phyloP scores from a whole-genome alignment of 2,329 filamentous ascomycete genomes.

The Ophiostoma perfectum region DNA sequence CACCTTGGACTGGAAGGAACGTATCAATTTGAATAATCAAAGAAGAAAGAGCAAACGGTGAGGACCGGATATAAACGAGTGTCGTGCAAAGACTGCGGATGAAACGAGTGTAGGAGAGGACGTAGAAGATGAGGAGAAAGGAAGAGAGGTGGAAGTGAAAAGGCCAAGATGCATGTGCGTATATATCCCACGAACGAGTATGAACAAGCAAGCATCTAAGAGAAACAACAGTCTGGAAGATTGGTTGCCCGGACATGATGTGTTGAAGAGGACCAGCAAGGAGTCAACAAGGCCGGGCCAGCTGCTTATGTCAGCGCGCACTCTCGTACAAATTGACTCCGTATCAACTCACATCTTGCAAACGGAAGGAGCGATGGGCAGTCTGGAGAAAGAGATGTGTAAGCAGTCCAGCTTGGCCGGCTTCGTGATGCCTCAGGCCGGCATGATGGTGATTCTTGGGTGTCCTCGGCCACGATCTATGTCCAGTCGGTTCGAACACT shows the following conservation, averaged over 20 bases:
- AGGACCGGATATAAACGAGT: neutral
- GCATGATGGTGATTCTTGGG: too few relatives aligned
- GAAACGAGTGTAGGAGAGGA: neutral
- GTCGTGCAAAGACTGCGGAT: neutral
- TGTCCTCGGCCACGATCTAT: too few relatives aligned
- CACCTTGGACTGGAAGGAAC: neutral
- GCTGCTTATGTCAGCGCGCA: conserved; percentile 2
- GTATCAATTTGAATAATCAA: neutral
- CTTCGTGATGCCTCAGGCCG: neutral
- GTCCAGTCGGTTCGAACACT: too few relatives aligned
- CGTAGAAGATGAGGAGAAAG: neutral
- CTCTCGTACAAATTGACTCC: neutral
- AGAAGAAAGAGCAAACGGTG: neutral
- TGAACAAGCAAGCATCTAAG: neutral
- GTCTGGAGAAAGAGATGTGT: neutral
- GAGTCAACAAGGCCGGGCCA: neutral
- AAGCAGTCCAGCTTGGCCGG: neutral
- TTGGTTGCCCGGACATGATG: neutral
- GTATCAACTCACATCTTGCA: neutral
- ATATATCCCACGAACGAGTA: neutral
- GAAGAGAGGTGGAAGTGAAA: neutral
- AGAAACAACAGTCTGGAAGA: neutral
- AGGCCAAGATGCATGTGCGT: neutral
- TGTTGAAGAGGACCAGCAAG: neutral
- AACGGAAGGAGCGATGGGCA: conserved; percentile 1